Conservation (phyloP, 495 filamentous ascomycete genomes). For the Bathelium albidoporum region DNA sequence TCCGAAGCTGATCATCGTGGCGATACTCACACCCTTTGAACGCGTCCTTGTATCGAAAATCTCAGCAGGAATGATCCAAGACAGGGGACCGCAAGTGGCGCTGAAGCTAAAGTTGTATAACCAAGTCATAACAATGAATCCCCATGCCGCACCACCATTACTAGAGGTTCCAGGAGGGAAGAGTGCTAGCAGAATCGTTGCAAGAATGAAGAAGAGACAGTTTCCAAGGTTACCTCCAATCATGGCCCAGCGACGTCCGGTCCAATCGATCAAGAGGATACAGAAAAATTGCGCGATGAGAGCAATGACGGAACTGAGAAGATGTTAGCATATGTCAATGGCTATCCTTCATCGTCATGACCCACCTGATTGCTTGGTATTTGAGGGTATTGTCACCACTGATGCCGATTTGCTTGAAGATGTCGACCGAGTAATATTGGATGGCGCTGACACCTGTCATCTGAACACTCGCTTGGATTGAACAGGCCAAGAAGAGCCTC, state of each 20-base stretch:
- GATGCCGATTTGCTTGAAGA: slow-evolving; percentile 57
- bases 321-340: neutral
- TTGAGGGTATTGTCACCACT: slow-evolving; percentile 50
- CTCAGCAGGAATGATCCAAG: slow-evolving; percentile 58
- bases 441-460: slow-evolving; percentile 68
- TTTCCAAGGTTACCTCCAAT: slow-evolving; percentile 59
- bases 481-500: slow-evolving; percentile 55
- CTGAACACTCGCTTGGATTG: slow-evolving; percentile 58
- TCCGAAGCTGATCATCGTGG: slow-evolving; percentile 54
- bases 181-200: slow-evolving; percentile 41
- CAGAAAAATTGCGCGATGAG: slow-evolving; percentile 55
- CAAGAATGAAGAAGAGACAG: slow-evolving; percentile 46
- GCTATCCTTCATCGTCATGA: neutral
- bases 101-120: slow-evolving; percentile 61
- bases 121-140: slow-evolving; percentile 64
- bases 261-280: slow-evolving; percentile 55
- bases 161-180: slow-evolving; percentile 45
- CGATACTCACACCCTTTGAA: slow-evolving; percentile 55
- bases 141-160: slow-evolving; percentile 55
- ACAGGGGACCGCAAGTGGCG: slow-evolving; percentile 51
- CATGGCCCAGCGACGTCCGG: slow-evolving; percentile 54
- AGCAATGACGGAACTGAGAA: slow-evolving; percentile 25
- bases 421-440: slow-evolving; percentile 61
- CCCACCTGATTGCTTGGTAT: slow-evolving; percentile 54
- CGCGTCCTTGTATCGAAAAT: slow-evolving; percentile 61